A percentile compares a stretch with the other conserved stretches of the same genome.
Evolutionary conservation across 352 stramenopile genomes (phyloP).

Genomic region (Pythium rishiriense): DNA sequence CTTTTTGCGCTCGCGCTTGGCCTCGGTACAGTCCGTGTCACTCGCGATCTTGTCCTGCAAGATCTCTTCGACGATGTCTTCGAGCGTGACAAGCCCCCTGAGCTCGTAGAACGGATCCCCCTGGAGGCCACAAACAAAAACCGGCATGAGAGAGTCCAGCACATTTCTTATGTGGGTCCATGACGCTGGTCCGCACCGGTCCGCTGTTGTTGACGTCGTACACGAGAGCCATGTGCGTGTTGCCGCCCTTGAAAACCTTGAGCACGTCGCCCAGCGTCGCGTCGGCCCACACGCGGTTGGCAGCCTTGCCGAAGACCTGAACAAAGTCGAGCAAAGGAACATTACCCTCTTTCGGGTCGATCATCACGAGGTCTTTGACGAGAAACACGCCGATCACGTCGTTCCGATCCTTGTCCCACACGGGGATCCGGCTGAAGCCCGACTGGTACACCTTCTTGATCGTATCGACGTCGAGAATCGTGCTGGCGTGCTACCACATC

Average conservation of each 20-base stretch:
- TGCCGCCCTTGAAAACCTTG: constrained; percentile 76
- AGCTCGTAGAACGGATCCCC: constrained; percentile 96
- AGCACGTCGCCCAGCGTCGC: constrained; percentile 66
- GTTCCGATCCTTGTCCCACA: constrained; percentile 95
- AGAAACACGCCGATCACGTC: constrained; percentile 96
- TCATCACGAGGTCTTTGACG: constrained; percentile 92
- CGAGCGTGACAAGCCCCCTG: constrained; percentile 96
- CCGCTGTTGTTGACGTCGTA: constrained; percentile 82
- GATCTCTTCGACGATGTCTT: constrained; percentile 99
- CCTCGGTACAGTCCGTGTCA: constrained; percentile 87
- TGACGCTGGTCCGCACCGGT: constrained; percentile 43
- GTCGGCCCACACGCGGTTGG: constrained; percentile 71
- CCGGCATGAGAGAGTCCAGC: neutral
- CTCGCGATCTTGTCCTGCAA: constrained; percentile 96
- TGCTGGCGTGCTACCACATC: constrained; percentile 37
- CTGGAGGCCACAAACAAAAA: constrained; percentile 21
- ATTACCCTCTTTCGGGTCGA: constrained; percentile 61
- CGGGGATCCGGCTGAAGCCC: constrained; percentile 94
- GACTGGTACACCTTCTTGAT: constrained; percentile 87
- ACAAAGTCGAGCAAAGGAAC: constrained; percentile 90
- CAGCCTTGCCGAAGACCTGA: constrained; percentile 75
- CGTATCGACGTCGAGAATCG: constrained; percentile 48
- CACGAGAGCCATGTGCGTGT: constrained; percentile 67
- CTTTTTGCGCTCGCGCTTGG: constrained; percentile 43
- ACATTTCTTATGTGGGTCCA: neutral